These are phyloP conservation scores for Trichoderma sp. DNA, from an alignment of 2,329 filamentous ascomycete genomes.

Conservation along the genomic window DNA sequence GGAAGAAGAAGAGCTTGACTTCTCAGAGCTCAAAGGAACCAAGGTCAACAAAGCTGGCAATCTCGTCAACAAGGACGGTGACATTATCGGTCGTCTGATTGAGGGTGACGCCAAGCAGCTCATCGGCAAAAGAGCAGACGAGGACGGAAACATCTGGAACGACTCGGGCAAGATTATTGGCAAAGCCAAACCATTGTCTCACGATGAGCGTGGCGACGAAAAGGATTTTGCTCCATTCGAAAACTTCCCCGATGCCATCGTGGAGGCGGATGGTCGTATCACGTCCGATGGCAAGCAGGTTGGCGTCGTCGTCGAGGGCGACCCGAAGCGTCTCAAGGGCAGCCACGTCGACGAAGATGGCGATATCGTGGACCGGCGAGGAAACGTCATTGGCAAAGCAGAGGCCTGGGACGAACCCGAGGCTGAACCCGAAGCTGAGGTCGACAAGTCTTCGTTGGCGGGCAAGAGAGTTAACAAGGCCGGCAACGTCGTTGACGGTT, in stretches of 20 bases:
- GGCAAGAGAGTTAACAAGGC: conserved; percentile 73
- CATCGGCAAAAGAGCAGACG: conserved; percentile 63
- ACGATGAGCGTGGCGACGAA: conserved; percentile 51
- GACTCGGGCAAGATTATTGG: conserved; percentile 69
- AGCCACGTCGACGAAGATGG: conserved; percentile 69
- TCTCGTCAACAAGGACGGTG: conserved; percentile 54
- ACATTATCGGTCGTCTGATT: conserved; percentile 61
- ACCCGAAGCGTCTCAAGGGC: conserved; percentile 63
- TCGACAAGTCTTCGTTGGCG: conserved; percentile 63
- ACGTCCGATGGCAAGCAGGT: conserved; percentile 55
- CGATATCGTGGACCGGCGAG: conserved; percentile 66
- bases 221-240: conserved; percentile 56
- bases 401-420: conserved; percentile 65
- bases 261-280: conserved; percentile 56
- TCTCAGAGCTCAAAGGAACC: conserved; percentile 52
- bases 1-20: conserved; percentile 41
- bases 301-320: conserved; percentile 64
- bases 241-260: conserved; percentile 56
- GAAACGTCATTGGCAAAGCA: conserved; percentile 66
- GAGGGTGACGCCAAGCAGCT: conserved; percentile 66
- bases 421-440: conserved; percentile 52
- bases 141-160: conserved; percentile 70
- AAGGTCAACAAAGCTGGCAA: conserved; percentile 63
- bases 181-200: conserved; percentile 60
- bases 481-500: conserved; percentile 60